Evolutionary conservation across 2,329 filamentous ascomycete genomes (phyloP), one percentile per base, ranked within the genome.

Genomic region (Tolypocladium ovalisporum): DNA sequence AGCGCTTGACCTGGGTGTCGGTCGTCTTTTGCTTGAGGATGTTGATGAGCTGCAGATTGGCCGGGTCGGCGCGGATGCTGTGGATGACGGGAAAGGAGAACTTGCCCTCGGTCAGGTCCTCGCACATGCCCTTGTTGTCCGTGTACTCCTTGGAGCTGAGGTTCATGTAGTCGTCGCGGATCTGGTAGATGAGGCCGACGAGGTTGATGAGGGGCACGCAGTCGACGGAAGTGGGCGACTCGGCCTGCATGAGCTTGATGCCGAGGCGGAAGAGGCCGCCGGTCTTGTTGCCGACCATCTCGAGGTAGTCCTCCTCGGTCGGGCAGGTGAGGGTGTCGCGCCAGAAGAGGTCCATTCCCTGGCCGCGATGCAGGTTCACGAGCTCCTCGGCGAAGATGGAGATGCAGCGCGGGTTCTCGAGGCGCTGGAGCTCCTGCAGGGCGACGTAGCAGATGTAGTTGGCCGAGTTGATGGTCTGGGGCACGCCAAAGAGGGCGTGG

Each of bases 41-140:
- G 68, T 94, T 96, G 71, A 97, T 82, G 57, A 99, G 81, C 66
- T 95, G 87, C 63, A 88, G 78, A 68, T 91, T 89, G 35, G 76
- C 74, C 22, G 83, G 89, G 68, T 91, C 83, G 59, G 87, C 76
- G 59, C 89, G 88, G 64, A 97, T 95, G 70, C 88, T 88, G 75
- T 97, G 93, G 66, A 97, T 96, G 66, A 97, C 86, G 44, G 92
- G 91, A 70, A 97, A 97, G 32, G 88, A 93, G 76, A 97, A 97
- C 79, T 97, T 97, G 62, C 93, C 93, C 75, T 97, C 94, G 1
- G 91, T 97, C 65, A 97, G 75, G 73, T 97, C 94, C 76, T 97
- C 93, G 72, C 90, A 96, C 64, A 96, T 82, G 54, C 93, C 94
- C 76, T 97, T 97, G 72, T 96, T 93, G 62, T 87, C 79, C 40